phyloP scores from a whole-genome alignment of 805 yeast genomes.

The Wickerhamomyces alni region DNA sequence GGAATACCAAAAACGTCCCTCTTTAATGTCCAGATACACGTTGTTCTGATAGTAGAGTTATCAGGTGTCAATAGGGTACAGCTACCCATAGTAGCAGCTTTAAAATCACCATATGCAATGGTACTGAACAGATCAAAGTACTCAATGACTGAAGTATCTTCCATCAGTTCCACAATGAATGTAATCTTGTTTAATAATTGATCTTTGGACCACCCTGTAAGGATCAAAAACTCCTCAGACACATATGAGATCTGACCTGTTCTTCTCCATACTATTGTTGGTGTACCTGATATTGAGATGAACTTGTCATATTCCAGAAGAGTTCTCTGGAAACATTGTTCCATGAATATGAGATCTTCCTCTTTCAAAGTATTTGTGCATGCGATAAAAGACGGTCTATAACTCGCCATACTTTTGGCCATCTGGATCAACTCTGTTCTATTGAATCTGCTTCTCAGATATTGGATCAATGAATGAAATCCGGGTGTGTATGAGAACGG shows the following conservation, averaged over 20 bases:
- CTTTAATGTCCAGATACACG: slow-evolving; percentile 88
- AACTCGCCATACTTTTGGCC: slow-evolving; percentile 85
- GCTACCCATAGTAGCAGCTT: slow-evolving; percentile 83
- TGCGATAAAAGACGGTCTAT: slow-evolving; percentile 89
- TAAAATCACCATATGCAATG: slow-evolving; percentile 86
- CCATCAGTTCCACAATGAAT: slow-evolving; percentile 76
- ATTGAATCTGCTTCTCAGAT: slow-evolving; percentile 65
- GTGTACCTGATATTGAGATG: slow-evolving; percentile 82
- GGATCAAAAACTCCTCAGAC: slow-evolving; percentile 85
- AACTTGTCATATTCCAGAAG: slow-evolving; percentile 82
- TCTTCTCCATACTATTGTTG: slow-evolving; percentile 92
- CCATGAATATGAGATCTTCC: slow-evolving; percentile 91
- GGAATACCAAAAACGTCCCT: slow-evolving; percentile 96
- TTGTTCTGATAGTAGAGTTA: slow-evolving; percentile 54
- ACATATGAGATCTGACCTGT: slow-evolving; percentile 94
- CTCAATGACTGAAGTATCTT: slow-evolving; percentile 79
- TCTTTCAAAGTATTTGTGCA: slow-evolving; percentile 84
- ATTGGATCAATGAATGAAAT: slow-evolving; percentile 73
- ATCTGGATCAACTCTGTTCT: slow-evolving; percentile 67
- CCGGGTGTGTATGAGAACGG: slow-evolving; percentile 93
- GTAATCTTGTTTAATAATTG: slow-evolving; percentile 61
- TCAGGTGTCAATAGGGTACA: slow-evolving; percentile 70
- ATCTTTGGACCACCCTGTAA: slow-evolving; percentile 85
- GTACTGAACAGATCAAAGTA: slow-evolving; percentile 81
- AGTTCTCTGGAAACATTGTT: slow-evolving; percentile 92